Conservation (phyloP, 2,329 filamentous ascomycete genomes). For the Exophiala sp. region DNA sequence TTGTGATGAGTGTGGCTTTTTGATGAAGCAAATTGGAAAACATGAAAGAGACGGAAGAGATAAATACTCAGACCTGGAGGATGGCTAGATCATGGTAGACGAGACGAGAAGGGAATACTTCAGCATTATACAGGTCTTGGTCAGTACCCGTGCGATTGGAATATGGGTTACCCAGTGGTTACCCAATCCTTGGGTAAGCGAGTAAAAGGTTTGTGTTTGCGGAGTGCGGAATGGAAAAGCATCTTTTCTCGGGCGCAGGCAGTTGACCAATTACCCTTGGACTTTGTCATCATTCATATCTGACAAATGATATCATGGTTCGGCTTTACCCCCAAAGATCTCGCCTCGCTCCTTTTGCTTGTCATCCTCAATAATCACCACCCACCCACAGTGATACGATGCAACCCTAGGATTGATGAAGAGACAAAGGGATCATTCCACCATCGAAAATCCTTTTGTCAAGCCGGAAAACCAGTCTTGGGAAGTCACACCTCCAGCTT, state of each 20-base stretch:
- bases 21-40: conserved; percentile 16
- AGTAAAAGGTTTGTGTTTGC: neutral
- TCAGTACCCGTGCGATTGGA: conserved; percentile 4
- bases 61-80: conserved; percentile 26
- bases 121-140: conserved; percentile 16
- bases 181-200: conserved; percentile 22
- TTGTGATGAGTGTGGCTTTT: conserved; percentile 22
- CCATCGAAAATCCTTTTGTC: conserved; percentile 11
- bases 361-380: neutral
- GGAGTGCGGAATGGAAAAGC: neutral
- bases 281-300: neutral
- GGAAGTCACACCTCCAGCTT: conserved; percentile 11
- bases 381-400: neutral
- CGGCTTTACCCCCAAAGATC: neutral
- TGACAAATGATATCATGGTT: neutral
- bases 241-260: neutral
- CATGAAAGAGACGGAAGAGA: conserved; percentile 20
- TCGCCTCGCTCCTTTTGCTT: neutral
- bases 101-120: conserved; percentile 15
- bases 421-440: conserved; percentile 1
- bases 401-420: conserved; percentile 6
- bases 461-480: conserved; percentile 8
- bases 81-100: conserved; percentile 18
- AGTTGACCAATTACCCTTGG: neutral
- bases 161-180: conserved; percentile 8